Percentiles rank a stretch among this genome's conserved stretches.
Evolutionary conservation across 805 yeast genomes (phyloP).

Genomic region (Vanderwaltozyma tropicalis): DNA sequence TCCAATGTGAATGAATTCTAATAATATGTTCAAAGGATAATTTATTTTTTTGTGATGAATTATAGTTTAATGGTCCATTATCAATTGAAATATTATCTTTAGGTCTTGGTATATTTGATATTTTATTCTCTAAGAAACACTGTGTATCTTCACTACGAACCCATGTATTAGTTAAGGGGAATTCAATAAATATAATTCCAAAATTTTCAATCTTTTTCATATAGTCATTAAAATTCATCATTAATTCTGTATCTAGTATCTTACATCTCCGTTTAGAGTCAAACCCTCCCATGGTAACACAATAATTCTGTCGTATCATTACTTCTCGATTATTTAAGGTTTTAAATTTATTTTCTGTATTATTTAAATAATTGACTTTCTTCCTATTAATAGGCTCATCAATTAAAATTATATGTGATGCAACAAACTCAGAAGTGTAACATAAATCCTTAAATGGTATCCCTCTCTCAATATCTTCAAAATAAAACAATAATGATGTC

Average conservation of each 20-base stretch:
- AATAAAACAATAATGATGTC: constrained; percentile 34
- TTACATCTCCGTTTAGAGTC: constrained; percentile 34
- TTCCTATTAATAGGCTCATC: constrained; percentile 9
- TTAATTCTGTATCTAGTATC: constrained; percentile 38
- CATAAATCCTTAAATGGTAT: constrained; percentile 41
- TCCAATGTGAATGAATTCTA: constrained; percentile 2
- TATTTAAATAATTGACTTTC: not conserved
- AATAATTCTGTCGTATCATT: constrained; percentile 27
- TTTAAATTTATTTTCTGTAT: constrained; percentile 27
- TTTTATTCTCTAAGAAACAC: not conserved
- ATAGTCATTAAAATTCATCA: constrained; percentile 48
- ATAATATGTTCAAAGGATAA: constrained; percentile 7
- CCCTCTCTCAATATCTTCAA: constrained; percentile 31
- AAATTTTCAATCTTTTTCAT: constrained; percentile 47
- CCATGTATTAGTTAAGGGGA: constrained; percentile 40
- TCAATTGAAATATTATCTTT: too few relatives aligned
- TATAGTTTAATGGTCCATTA: not conserved
- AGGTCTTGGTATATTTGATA: too few relatives aligned
- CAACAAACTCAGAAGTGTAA: constrained; percentile 48
- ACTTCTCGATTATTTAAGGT: constrained; percentile 50
- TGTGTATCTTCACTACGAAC: constrained; percentile 10
- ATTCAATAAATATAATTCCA: constrained; percentile 48
- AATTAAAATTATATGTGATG: constrained; percentile 47
- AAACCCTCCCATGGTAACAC: constrained; percentile 45
- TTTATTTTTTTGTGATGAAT: constrained; percentile 2